phyloP scores from a whole-genome alignment of 2,329 filamentous ascomycete species.

The Colletotrichum brevisporum region DNA sequence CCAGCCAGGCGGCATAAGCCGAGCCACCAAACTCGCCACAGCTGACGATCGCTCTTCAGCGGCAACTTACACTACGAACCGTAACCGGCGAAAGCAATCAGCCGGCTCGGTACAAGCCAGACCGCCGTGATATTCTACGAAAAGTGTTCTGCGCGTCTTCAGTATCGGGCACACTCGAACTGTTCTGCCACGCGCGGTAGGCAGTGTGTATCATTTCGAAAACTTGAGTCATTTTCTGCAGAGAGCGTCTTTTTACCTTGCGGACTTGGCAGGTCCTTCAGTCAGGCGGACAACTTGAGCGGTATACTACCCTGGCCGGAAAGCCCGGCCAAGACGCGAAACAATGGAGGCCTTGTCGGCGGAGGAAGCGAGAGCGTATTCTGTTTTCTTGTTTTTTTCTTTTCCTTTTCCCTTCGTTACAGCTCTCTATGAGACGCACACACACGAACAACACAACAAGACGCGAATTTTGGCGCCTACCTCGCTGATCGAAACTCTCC shows the following conservation, averaged over 20 bases:
- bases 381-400: constrained; percentile 30
- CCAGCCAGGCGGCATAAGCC: constrained; percentile 37
- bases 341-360: background rate
- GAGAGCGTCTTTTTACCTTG: constrained; percentile 18
- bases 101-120: constrained; percentile 15
- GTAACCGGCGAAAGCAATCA: constrained; percentile 18
- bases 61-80: constrained; percentile 17
- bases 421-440: constrained; percentile 14
- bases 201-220: constrained; percentile 28
- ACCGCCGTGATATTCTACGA: constrained; percentile 13
- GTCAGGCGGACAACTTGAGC: constrained; percentile 20
- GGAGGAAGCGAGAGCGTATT: constrained; percentile 29
- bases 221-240: constrained; percentile 26
- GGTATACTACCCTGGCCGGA: constrained; percentile 22
- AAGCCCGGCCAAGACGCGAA: constrained; percentile 5
- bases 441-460: background rate
- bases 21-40: background rate
- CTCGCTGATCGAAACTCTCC: background rate
- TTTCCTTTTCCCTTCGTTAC: constrained; percentile 27
- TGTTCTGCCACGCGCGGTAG: constrained; percentile 24
- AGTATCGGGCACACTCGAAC: constrained; percentile 11
- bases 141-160: constrained; percentile 6
- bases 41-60: background rate
- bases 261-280: constrained; percentile 8
- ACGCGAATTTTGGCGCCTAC: background rate